These are phyloP conservation scores for Penicillium sp. DNA, from an alignment of 2,329 filamentous ascomycete genomes.

Conservation along the genomic window DNA sequence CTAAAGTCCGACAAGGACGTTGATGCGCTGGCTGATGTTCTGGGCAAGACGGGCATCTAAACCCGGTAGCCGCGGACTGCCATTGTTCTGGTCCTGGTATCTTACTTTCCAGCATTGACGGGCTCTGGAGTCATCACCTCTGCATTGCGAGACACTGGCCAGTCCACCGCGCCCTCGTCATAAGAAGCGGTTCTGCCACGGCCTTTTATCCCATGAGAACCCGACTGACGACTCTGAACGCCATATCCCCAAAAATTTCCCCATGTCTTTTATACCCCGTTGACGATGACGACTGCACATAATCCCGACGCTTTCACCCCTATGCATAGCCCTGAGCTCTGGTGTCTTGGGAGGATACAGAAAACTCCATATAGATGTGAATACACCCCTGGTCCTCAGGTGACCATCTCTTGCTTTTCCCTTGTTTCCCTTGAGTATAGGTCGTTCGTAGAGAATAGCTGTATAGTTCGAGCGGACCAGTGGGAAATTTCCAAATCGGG, in stretches of 20 bases:
- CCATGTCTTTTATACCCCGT: constrained; percentile 25
- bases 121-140: constrained; percentile 3
- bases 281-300: constrained; percentile 27
- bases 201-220: constrained; percentile 10
- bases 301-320: constrained; percentile 17
- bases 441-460: not conserved
- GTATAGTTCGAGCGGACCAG: constrained; percentile 1
- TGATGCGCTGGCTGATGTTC: constrained; percentile 71
- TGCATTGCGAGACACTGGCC: not conserved
- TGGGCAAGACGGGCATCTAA: constrained; percentile 64
- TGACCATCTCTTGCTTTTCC: constrained; percentile 3
- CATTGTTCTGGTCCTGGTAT: constrained; percentile 1
- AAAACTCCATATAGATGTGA: constrained; percentile 18
- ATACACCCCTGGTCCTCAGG: constrained; percentile 12
- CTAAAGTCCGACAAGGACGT: constrained; percentile 77
- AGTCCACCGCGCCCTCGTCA: not conserved
- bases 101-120: constrained; percentile 1
- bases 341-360: constrained; percentile 15
- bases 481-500: constrained; percentile 22
- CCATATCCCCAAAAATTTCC: constrained; percentile 14
- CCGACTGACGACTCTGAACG: constrained; percentile 19
- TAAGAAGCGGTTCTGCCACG: not conserved
- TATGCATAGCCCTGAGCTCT: constrained; percentile 22
- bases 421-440: not conserved
- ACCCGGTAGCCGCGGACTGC: not conserved